phyloP scores from a whole-genome alignment of 352 stramenopile species.

The Pythium plurisporium region DNA sequence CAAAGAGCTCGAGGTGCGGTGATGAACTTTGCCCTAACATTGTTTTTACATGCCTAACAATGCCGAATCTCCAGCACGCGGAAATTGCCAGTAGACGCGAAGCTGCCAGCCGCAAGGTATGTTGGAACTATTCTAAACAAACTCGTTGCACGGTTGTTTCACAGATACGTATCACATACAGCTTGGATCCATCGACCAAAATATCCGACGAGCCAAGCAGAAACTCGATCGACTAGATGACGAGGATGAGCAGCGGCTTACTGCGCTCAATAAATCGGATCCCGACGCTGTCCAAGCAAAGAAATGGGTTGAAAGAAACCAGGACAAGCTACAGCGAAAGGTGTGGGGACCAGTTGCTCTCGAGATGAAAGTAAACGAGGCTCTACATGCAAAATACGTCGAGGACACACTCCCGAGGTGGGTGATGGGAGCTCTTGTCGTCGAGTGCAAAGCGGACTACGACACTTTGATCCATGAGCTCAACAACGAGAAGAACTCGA shows the following conservation, averaged over 20 bases:
- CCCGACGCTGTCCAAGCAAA: constrained; percentile 66
- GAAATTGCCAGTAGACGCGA: constrained; percentile 70
- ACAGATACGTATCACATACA: constrained; percentile 16
- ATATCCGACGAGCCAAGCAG: constrained; percentile 43
- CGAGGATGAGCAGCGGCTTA: constrained; percentile 64
- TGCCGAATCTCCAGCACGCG: constrained; percentile 59
- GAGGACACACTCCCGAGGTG: constrained; percentile 82
- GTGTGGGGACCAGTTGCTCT: constrained; percentile 81
- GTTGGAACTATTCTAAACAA: no score
- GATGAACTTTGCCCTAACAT: neutral
- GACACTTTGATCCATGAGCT: constrained; percentile 68
- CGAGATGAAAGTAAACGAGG: constrained; percentile 80
- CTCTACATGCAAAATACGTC: constrained; percentile 78
- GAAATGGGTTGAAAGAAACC: constrained; percentile 76
- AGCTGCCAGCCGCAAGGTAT: constrained; percentile 33
- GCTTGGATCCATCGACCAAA: constrained; percentile 40
- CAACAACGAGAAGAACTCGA: constrained; percentile 37
- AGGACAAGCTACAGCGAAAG: constrained; percentile 58
- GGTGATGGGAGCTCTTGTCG: constrained; percentile 67
- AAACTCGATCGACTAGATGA: constrained; percentile 70
- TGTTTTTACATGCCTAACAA: no score
- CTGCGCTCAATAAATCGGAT: constrained; percentile 54
- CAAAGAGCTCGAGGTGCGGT: constrained; percentile 64
- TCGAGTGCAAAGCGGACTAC: constrained; percentile 81
- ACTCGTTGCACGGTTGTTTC: no score